Evolutionary conservation across 441 rosid species (phyloP), one percentile per base, ranked within the genome.

Genomic region (Arabidopsis hybrid): DNA sequence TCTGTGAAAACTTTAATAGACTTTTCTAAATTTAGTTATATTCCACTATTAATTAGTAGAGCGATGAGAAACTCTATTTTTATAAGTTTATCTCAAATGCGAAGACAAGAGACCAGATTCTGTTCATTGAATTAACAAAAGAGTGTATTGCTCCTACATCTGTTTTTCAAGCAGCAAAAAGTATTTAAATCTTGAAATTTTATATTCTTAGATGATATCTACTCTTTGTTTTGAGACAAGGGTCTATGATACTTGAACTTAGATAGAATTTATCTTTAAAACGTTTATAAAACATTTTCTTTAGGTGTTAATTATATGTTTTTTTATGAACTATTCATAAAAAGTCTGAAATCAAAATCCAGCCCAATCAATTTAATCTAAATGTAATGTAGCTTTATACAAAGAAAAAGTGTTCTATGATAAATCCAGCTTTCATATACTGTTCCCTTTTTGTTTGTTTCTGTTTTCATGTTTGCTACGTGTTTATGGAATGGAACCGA

Each of bases 111-210:
- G 63, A 39, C 64, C 32, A 60, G 3, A 17, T 3, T 36, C 32
- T 59, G 11, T 59, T 38, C 46, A 59, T 59, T 17, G 46, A 38
- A 38, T 38, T 59, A 59, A 38, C 64, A 59, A 59, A 55, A 17
- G 2, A 4, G 4, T 36, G 4, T 16, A 4, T 53, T 43, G 50
- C 8, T 49, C 10, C 53, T 49, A 49, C 2, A 56, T 12, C 12
- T 55, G 6, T 31, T 55, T 55, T 35, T 31, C 18, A 55, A 32
- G 7, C 6, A 55, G 17, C 17, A 43, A 11, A 11, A 43, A 43
- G 7, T 13, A 13, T 43, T 13, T 43, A 16, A 43, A 43, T 43
- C 8, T 45, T n/a, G n/a, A 8, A 45, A n/a, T 45, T 45, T 45
- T n/a, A n/a, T n/a, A 45, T n/a, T 0, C 3, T 45, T 5, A 45